phyloP scores from a whole-genome alignment of 495 filamentous ascomycete genomes.

The Talaromyces nanjingensis region DNA sequence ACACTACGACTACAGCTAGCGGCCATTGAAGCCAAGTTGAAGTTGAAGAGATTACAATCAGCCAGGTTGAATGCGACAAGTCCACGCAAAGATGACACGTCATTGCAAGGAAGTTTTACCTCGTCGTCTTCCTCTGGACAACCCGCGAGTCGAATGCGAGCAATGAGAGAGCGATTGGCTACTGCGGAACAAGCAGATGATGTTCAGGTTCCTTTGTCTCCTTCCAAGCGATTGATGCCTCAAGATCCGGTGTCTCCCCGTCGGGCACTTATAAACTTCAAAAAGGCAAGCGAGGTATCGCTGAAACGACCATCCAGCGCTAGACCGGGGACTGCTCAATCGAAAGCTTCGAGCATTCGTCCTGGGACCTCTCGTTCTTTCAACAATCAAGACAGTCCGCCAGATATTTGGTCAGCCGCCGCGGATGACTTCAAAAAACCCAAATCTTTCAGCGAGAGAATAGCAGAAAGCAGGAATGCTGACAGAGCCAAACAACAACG shows the following conservation, averaged over 20 bases:
- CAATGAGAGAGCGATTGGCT: neutral
- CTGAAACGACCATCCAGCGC: slow-evolving; percentile 61
- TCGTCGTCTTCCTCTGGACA: slow-evolving; percentile 15
- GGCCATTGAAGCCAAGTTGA: slow-evolving; percentile 79
- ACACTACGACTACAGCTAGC: slow-evolving; percentile 74
- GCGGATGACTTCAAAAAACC: slow-evolving; percentile 32
- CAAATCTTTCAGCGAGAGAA: slow-evolving; percentile 79
- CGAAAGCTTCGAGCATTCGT: slow-evolving; percentile 27
- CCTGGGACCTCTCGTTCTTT: neutral
- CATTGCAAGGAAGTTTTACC: slow-evolving; percentile 12
- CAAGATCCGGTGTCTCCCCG: slow-evolving; percentile 66
- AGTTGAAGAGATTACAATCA: slow-evolving; percentile 79
- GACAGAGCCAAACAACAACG: slow-evolving; percentile 44
- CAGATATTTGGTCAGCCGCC: slow-evolving; percentile 22
- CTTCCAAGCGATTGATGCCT: slow-evolving; percentile 45
- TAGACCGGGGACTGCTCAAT: slow-evolving; percentile 18
- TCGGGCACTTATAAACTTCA: slow-evolving; percentile 77
- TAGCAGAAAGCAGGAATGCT: slow-evolving; percentile 55
- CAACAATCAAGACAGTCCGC: slow-evolving; percentile 16
- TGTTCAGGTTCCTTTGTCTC: slow-evolving; percentile 74
- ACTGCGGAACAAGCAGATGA: slow-evolving; percentile 10
- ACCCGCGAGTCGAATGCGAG: slow-evolving; percentile 1
- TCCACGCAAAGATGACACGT: slow-evolving; percentile 16
- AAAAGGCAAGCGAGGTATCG: slow-evolving; percentile 83
- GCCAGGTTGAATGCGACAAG: slow-evolving; percentile 19